phyloP scores from a whole-genome alignment of 163 green algal species.

The Chloromonas sp. region DNA sequence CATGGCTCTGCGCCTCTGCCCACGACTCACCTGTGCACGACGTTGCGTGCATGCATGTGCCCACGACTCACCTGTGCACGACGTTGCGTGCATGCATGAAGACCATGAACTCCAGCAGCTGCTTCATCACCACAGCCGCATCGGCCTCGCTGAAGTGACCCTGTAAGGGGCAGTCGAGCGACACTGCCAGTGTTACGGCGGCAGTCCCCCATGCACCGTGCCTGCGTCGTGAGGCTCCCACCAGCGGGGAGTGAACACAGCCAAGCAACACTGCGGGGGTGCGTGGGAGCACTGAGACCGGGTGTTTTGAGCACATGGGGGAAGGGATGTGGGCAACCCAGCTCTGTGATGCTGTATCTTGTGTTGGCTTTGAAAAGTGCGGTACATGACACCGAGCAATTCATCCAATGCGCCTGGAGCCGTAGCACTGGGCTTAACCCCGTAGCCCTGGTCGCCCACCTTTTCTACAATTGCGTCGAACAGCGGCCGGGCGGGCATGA shows the following conservation, averaged over 20 bases:
- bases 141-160: conserved; percentile 36
- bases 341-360: not conserved
- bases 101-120: conserved; percentile 43
- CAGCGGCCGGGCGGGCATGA: conserved; percentile 40
- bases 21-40: conserved; percentile 33
- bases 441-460: not conserved
- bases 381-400: too few relatives aligned
- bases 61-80: conserved; percentile 28
- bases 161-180: conserved; percentile 13
- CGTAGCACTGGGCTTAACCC: too few relatives aligned
- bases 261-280: too few relatives aligned
- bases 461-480: conserved; percentile 8
- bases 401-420: too few relatives aligned
- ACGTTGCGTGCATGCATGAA: conserved; percentile 38
- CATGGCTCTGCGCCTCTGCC: conserved; percentile 8
- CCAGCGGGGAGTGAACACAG: too few relatives aligned
- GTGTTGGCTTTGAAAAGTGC: not conserved
- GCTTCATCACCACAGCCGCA: conserved; percentile 36
- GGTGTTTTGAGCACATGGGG: too few relatives aligned
- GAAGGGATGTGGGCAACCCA: too few relatives aligned
- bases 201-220: not conserved
- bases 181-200: not conserved
- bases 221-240: too few relatives aligned
- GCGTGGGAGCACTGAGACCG: too few relatives aligned
- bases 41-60: conserved; percentile 26